These are phyloP conservation scores for Colletotrichum plurivorum DNA, from an alignment of 2,329 filamentous ascomycete species.

Conservation along the genomic window DNA sequence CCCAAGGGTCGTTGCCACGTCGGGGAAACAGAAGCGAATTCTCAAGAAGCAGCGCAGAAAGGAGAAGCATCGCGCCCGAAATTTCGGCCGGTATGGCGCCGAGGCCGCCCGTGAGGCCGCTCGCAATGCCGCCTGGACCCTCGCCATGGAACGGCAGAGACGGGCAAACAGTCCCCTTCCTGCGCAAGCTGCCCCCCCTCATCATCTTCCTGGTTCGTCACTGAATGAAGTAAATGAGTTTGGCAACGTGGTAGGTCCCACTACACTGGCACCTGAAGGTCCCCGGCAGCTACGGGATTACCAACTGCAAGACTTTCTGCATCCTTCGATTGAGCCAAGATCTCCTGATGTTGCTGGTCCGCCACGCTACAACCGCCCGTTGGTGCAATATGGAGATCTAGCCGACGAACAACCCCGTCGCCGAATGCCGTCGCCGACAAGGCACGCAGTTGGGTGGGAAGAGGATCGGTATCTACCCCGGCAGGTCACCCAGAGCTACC, in stretches of 20 bases:
- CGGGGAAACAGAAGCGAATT: constrained; percentile 22
- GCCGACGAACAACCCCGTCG: constrained; percentile 15
- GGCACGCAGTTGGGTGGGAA: constrained; percentile 13
- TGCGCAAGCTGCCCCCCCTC: constrained; percentile 32
- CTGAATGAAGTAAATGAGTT: constrained; percentile 46
- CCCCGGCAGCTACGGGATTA: constrained; percentile 40
- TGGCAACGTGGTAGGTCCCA: constrained; percentile 40
- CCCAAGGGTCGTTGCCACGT: constrained; percentile 13
- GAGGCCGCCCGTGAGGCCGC: constrained; percentile 23
- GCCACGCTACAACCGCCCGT: constrained; percentile 19
- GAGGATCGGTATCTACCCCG: constrained; percentile 3
- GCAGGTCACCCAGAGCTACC: constrained; percentile 15
- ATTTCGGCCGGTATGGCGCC: constrained; percentile 35
- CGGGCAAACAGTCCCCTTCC: constrained; percentile 9
- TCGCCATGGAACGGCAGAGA: constrained; percentile 28
- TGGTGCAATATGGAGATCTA: constrained; percentile 34
- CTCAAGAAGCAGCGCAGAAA: constrained; percentile 29
- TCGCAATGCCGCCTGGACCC: constrained; percentile 32
- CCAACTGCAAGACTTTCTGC: constrained; percentile 58
- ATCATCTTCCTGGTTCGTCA: constrained; percentile 1
- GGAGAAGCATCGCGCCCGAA: constrained; percentile 32
- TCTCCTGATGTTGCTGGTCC: constrained; percentile 50
- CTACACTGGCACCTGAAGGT: constrained; percentile 43
- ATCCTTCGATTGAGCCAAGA: constrained; percentile 62
- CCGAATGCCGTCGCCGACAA: constrained; percentile 17